Evolutionary conservation across 2,329 filamentous ascomycete species (phyloP), one percentile per base, ranked within the genome.

Genomic region (Fusarium chlamydosporum): DNA sequence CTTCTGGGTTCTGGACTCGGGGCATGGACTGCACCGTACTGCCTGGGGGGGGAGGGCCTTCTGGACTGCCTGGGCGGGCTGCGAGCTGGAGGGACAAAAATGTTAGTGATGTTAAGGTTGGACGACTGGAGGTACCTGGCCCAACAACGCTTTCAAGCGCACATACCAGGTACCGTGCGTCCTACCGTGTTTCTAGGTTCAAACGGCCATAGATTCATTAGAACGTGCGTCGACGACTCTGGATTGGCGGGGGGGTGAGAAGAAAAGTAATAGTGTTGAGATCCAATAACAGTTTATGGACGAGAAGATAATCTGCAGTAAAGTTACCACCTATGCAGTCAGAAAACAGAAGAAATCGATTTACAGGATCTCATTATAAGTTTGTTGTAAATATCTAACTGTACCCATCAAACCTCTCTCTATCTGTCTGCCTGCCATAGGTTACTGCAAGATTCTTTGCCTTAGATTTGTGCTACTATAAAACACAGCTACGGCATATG

Each of bases 161-260:
- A 38, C n/a, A 64, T 26, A 27, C 18, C 27, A 65, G 35, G 62
- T 70, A 68, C 58, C 48, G 42, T 45, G 50, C 53, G 50, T 59
- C 46, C 27, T 59, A 41, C 34, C 47, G 43, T 56, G 42, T 38
- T 50, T 56, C 65, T 40, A 38, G 31, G 60, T 27, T 50, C n/a
- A 51, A 54, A 54, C 56, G 43, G 40, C 51, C 27, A 51, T 23
- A 60, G 41, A 46, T 51, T 26, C 12, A 45, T 43, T 48, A 43
- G 59, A 53, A 64, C 65, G 59, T 64, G 65, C 54, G 51, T 59
- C 41, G 40, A 53, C 38, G 37, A 37, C 48, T 56, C 51, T 41
- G 46, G 33, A 52, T 57, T 67, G 66, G 66, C 54, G 61, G 51
- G 61, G 61, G 51, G 61, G 51, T 52, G 34, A 43, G 31, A 34